Evolutionary conservation across 1,139 yeast species (phyloP), one percentile per base, ranked within the genome.

Genomic region (Diutina scorzettiae): DNA sequence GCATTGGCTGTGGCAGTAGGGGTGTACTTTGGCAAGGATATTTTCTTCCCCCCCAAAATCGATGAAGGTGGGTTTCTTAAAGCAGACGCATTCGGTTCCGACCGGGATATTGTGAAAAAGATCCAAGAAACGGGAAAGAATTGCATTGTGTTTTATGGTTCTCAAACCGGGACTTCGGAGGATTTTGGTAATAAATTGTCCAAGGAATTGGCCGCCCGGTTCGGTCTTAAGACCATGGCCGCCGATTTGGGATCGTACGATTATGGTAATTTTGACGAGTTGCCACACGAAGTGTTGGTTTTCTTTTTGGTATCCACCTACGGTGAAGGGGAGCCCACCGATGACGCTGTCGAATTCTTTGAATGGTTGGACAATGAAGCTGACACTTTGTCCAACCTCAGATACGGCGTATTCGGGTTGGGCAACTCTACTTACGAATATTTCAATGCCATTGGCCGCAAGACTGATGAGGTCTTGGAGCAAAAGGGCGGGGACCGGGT

Each of bases 101-200:
- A 60, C 34, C 69, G 86, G 54, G 78, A 86, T 56, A 66, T 93
- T 41, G 70, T 79, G 27, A 76, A 78, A 47, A 76, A 76, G 14
- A 64, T 87, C 51, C 66, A 68, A 44, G 66, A 68, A 40, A 79
- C 80, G 53, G 69, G 74, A 48, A 89, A 91, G 62, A 81, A 83
- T 52, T 81, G 84, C 41, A 67, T 83, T 34, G 79, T 91, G n/a
- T 74, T 91, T 50, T 93, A 73, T 58, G 97, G 96, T 5, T 89
- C 98, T 5, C 99, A 91, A 63, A 93, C 99, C 11, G 99, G 99
- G 50, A 91, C 99, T n/a, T 95, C 98, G 41, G 98, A 91, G 63
- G 98, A 91, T 58, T 91, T 87, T 54, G 95, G 96, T 18, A 75
- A 83, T 51, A 84, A 93, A 58, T 78, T 87, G 52, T 77, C 95